Percentiles rank a stretch among this genome's conserved stretches.
Conservation (phyloP, 2,329 filamentous ascomycete genomes). For the Tolypocladium capitatum region DNA sequence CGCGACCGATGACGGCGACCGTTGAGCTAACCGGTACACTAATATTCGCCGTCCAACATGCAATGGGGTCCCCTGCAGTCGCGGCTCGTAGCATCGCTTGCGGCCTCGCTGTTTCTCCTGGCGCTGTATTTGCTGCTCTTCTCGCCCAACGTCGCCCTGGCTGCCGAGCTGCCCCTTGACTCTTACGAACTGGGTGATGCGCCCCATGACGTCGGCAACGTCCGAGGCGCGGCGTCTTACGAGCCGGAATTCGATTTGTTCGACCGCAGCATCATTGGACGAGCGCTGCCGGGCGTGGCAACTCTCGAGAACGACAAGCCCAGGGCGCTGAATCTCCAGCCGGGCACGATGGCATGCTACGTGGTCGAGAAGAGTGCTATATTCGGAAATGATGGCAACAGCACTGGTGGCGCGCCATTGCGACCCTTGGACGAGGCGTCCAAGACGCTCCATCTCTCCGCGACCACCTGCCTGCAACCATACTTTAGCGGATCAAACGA, state of each 20-base stretch:
- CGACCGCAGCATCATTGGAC: constrained; percentile 49
- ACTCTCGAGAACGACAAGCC: constrained; percentile 52
- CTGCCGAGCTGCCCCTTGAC: constrained; percentile 31
- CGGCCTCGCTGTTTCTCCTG: constrained; percentile 45
- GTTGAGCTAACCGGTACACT: too few species aligned
- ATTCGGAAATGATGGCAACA: constrained; percentile 9
- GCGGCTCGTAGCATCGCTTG: constrained; percentile 54
- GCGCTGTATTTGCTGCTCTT: constrained; percentile 48
- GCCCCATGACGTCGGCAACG: constrained; percentile 3
- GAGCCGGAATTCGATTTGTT: constrained; percentile 48
- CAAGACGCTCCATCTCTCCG: constrained; percentile 59
- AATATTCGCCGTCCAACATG: too few species aligned
- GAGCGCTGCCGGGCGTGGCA: constrained; percentile 37
- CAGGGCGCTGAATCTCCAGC: constrained; percentile 41
- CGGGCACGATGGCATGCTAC: constrained; percentile 44
- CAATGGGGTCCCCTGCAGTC: constrained; percentile 57
- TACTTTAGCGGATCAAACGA: constrained; percentile 6
- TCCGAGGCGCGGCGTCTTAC: constrained; percentile 26
- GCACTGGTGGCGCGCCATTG: constrained; percentile 1
- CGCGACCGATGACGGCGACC: constrained; percentile 2
- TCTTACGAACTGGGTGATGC: not conserved
- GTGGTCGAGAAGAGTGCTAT: constrained; percentile 16
- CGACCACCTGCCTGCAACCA: constrained; percentile 78
- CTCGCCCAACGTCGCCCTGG: constrained; percentile 47
- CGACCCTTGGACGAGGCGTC: not conserved